Evolutionary conservation across 2,329 filamentous ascomycete genomes (phyloP), one percentile per base, ranked within the genome.

Genomic region (Apiospora sp.): DNA sequence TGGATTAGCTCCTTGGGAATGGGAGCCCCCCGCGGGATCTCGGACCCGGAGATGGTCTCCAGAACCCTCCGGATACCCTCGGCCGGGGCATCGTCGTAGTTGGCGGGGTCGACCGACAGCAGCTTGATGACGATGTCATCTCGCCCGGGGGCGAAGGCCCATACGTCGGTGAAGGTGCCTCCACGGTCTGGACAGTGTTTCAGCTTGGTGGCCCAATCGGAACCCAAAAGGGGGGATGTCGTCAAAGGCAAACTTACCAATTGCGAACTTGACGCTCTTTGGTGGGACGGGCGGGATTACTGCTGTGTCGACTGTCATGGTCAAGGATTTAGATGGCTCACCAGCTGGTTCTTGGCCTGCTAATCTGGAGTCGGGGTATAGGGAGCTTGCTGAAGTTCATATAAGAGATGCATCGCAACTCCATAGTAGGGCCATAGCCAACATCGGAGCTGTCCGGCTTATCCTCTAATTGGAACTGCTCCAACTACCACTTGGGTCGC

Each of bases 81-180:
- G 7, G 71, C 68, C 41, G 73, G 73, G 22, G 71, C 73, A 48
- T 74, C 73, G 4, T 44, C 19, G 37, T 74, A 74, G 46, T 72
- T 74, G 24, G 68, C 27, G 24, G 73, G 73, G 37, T 74, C 71
- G 30, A 68, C 46, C 16, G 43, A 68, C 37, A 74, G 41, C 14
- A 74, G 61, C 41, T 72, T 72, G 30, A 72, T 61, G 68, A 72
- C 48, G 13, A 74, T 69, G 27, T 74, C 73, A 7, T 46, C 43
- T 44, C 71, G 68, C 1, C 71, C 71, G 2, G 73, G 73, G 8
- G 72, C 69, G 0, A 58, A 71, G 24, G 44, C 69, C 16, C 68
- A 68, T 48, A 68, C 70, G 27, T 72, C 73, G 41, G 73, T 72
- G 64, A 74, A 74, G 34, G 73, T 72, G 49, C 73, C 73, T 12